Evolutionary conservation across 306 rosid genomes (phyloP).

Genomic region (Cucurbita maxima): DNA sequence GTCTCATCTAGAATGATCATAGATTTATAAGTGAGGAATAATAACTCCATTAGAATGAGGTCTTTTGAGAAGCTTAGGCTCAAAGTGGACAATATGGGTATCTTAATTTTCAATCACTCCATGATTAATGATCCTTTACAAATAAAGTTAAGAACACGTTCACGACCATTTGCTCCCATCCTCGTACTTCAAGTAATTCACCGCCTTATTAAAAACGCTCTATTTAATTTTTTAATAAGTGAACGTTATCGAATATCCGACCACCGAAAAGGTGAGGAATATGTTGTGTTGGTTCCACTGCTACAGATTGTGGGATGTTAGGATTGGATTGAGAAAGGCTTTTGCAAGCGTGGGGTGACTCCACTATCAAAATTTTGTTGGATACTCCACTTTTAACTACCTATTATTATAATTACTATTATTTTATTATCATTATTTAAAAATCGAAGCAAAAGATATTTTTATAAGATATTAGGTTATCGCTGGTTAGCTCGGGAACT

Average conservation of each 20-base stretch:
- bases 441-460: background rate
- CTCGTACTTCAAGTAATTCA: no score
- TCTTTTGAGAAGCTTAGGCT: no score
- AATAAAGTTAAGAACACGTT: background rate
- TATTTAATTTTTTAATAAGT: no score
- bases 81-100: no score
- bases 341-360: background rate
- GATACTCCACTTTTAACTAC: conserved; percentile 7
- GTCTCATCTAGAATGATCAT: no score
- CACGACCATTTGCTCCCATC: no score
- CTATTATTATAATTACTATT: background rate
- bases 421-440: no score
- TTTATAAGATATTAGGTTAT: background rate
- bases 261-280: background rate
- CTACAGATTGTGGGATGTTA: background rate
- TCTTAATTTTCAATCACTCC: background rate
- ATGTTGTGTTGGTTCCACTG: background rate
- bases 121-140: background rate
- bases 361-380: conserved; percentile 1
- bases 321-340: background rate
- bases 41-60: no score
- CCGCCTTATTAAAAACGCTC: no score
- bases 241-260: background rate
- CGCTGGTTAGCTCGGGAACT: no score
- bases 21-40: no score